These are phyloP conservation scores for Flaveria floridana DNA, from an alignment of 140 eudicot genomes.

Conservation along the genomic window DNA sequence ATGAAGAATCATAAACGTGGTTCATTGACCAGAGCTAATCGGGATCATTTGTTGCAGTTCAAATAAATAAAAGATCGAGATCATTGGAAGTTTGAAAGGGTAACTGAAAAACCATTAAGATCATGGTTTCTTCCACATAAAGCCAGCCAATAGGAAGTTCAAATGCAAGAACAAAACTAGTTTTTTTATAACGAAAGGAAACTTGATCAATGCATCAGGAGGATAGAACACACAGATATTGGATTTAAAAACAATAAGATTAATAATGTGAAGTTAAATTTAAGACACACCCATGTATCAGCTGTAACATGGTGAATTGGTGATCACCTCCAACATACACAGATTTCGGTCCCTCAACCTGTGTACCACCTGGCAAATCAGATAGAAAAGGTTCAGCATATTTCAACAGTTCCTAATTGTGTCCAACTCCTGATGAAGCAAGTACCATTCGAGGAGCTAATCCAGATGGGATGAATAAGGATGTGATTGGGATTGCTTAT, in stretches of 20 bases:
- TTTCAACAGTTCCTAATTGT: slow-evolving; percentile 60
- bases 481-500: background rate
- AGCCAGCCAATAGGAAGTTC: slow-evolving; percentile 83
- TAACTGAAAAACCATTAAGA: slow-evolving; percentile 70
- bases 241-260: background rate
- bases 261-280: background rate
- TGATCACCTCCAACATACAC: slow-evolving; percentile 75
- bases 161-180: slow-evolving; percentile 70
- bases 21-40: background rate
- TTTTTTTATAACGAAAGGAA: slow-evolving; percentile 36
- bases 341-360: slow-evolving; percentile 53
- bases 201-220: slow-evolving; percentile 1
- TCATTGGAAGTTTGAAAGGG: background rate
- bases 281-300: slow-evolving; percentile 59
- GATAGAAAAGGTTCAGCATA: slow-evolving; percentile 81
- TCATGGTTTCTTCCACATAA: slow-evolving; percentile 55
- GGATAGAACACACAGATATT: background rate
- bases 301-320: slow-evolving; percentile 48
- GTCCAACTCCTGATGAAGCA: slow-evolving; percentile 89
- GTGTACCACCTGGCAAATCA: slow-evolving; percentile 61
- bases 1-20: background rate
- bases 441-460: slow-evolving; percentile 73
- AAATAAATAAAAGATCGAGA: slow-evolving; percentile 7
- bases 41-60: background rate
- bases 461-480: background rate